Percentiles rank a stretch among this genome's conserved stretches.
These are phyloP conservation scores for Lasiosphaeris hirsuta DNA, from an alignment of 495 filamentous ascomycete genomes.

Conservation along the genomic window DNA sequence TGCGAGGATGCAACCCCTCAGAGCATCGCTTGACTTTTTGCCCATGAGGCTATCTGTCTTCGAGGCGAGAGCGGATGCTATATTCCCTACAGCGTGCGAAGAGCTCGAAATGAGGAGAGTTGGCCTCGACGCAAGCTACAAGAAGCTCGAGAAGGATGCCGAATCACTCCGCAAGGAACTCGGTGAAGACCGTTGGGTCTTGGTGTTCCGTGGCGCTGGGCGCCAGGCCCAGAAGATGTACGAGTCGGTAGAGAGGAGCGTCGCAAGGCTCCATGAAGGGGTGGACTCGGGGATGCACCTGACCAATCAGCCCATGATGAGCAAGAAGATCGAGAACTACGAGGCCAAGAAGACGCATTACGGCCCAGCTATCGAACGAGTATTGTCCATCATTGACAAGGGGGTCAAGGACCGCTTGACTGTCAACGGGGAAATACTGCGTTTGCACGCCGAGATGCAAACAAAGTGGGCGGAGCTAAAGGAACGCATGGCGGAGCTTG, in stretches of 20 bases:
- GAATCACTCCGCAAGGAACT: constrained; percentile 83
- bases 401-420: constrained; percentile 87
- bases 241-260: constrained; percentile 83
- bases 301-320: constrained; percentile 60
- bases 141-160: constrained; percentile 79
- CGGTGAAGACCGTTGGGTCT: constrained; percentile 91
- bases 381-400: constrained; percentile 86
- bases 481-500: constrained; percentile 70
- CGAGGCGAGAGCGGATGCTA: constrained; percentile 63
- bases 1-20: constrained; percentile 88
- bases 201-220: constrained; percentile 91
- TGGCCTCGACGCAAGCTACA: constrained; percentile 73
- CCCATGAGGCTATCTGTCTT: constrained; percentile 94
- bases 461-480: constrained; percentile 73
- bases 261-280: constrained; percentile 75
- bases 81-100: constrained; percentile 86
- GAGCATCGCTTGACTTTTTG: constrained; percentile 90
- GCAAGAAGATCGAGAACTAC: constrained; percentile 85
- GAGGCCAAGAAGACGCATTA: constrained; percentile 95
- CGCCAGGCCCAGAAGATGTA: constrained; percentile 91
- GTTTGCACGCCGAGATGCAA: constrained; percentile 77
- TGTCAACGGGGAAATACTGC: constrained; percentile 89
- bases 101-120: constrained; percentile 72
- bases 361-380: constrained; percentile 87
- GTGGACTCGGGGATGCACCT: constrained; percentile 69